These are phyloP conservation scores for Phialophora verrucosa DNA, from an alignment of 2,329 filamentous ascomycete species.

Conservation along the genomic window DNA sequence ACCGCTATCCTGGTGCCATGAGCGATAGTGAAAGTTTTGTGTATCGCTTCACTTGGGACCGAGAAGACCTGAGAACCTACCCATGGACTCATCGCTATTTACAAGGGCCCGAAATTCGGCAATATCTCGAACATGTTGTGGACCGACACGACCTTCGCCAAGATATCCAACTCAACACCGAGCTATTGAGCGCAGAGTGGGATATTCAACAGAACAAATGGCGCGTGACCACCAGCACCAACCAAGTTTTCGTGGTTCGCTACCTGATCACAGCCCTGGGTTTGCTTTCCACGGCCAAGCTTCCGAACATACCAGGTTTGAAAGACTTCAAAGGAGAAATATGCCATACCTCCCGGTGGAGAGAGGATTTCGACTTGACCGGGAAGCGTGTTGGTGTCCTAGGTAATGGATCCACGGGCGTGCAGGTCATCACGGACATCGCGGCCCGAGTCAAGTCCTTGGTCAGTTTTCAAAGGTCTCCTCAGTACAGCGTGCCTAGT, in stretches of 20 bases:
- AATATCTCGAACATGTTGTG: slow-evolving; percentile 56
- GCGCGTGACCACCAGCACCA: slow-evolving; percentile 52
- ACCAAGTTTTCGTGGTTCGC: slow-evolving; percentile 43
- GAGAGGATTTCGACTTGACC: slow-evolving; percentile 32
- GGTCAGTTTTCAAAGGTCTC: slow-evolving; percentile 45
- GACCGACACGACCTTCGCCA: slow-evolving; percentile 51
- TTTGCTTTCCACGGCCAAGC: slow-evolving; percentile 48
- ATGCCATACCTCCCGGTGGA: slow-evolving; percentile 52
- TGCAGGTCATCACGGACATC: slow-evolving; percentile 45
- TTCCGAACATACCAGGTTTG: slow-evolving; percentile 46
- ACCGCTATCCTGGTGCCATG: slow-evolving; percentile 49
- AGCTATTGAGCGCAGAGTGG: slow-evolving; percentile 51
- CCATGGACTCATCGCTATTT: slow-evolving; percentile 43
- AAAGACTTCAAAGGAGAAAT: slow-evolving; percentile 48
- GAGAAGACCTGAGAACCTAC: slow-evolving; percentile 49
- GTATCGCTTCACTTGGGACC: slow-evolving; percentile 50
- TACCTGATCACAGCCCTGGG: slow-evolving; percentile 51
- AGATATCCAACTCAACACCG: slow-evolving; percentile 53
- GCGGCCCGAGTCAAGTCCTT: slow-evolving; percentile 41
- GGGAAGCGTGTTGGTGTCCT: slow-evolving; percentile 48
- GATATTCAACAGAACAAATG: slow-evolving; percentile 48
- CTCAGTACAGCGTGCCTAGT: slow-evolving; percentile 34
- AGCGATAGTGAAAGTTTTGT: slow-evolving; percentile 30
- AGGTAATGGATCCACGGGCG: slow-evolving; percentile 51
- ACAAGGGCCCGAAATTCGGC: slow-evolving; percentile 47